phyloP scores from a whole-genome alignment of 768 basidiomycete genomes.

The Calocybe gangraenosa region DNA sequence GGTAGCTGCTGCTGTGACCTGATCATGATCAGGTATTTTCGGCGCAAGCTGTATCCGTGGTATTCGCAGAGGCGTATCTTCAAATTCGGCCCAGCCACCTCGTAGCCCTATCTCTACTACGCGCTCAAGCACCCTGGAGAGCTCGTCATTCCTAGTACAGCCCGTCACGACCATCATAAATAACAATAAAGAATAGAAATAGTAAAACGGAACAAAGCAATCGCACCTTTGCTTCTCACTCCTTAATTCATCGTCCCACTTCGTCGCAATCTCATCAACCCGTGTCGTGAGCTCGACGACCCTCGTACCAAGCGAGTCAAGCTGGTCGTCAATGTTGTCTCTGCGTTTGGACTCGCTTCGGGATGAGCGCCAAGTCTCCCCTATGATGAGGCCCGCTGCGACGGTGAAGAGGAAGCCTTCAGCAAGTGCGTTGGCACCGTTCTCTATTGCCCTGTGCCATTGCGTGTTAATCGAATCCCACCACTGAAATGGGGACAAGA shows the following conservation, averaged over 20 bases:
- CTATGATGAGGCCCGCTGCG: slow-evolving; percentile 67
- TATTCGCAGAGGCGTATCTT: slow-evolving; percentile 49
- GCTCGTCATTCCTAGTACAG: slow-evolving; percentile 54
- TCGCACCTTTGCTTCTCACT: slow-evolving; percentile 45
- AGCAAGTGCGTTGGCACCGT: slow-evolving; percentile 79
- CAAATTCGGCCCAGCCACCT: slow-evolving; percentile 62
- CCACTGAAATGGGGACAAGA: background rate
- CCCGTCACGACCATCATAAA: background rate
- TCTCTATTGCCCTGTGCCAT: slow-evolving; percentile 81
- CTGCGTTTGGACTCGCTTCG: slow-evolving; percentile 67
- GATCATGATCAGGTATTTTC: background rate
- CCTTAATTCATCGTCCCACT: slow-evolving; percentile 39
- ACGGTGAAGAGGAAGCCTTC: slow-evolving; percentile 84
- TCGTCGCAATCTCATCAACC: slow-evolving; percentile 34
- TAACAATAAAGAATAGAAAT: background rate
- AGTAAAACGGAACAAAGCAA: slow-evolving; percentile 4
- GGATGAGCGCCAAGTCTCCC: slow-evolving; percentile 73
- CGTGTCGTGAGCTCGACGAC: slow-evolving; percentile 42
- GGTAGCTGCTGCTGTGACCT: background rate
- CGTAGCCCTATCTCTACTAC: slow-evolving; percentile 66
- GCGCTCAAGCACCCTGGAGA: slow-evolving; percentile 60
- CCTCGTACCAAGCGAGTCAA: slow-evolving; percentile 51
- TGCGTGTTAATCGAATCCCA: too few relatives aligned
- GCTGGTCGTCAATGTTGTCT: slow-evolving; percentile 65
- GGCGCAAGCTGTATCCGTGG: slow-evolving; percentile 14